Evolutionary conservation across 2,329 filamentous ascomycete species (phyloP).

Genomic region (Aurifilum marmelostoma): DNA sequence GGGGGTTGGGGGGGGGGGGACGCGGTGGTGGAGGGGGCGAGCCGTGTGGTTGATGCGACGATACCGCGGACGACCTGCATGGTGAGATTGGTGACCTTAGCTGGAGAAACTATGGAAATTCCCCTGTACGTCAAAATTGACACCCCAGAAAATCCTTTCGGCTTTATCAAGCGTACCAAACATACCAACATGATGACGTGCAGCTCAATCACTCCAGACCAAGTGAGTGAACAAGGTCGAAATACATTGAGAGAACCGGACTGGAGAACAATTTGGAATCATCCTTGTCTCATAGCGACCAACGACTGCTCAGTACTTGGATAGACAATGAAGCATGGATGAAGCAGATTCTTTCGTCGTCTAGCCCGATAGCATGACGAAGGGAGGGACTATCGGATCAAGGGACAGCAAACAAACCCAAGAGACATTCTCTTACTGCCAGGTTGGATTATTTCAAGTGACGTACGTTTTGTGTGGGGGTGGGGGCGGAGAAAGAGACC

Average conservation of each 20-base stretch:
- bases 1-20: no score
- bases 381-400: not conserved
- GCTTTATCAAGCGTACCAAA: not conserved
- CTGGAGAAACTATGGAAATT: no score
- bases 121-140: no score
- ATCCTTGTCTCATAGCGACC: not conserved
- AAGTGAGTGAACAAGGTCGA: not conserved
- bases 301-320: not conserved
- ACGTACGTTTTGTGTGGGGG: no score
- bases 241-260: not conserved
- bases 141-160: not conserved
- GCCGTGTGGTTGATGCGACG: not conserved
- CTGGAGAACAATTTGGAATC: no score
- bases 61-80: not conserved
- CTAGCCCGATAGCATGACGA: not conserved
- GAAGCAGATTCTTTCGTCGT: not conserved
- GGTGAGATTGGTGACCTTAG: not conserved
- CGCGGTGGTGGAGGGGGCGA: not conserved
- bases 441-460: no score
- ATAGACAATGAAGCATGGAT: not conserved
- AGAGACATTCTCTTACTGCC: no score
- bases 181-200: not conserved
- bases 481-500: no score
- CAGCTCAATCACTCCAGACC: no score
- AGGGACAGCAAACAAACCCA: no score